phyloP scores from a whole-genome alignment of 139 green algal species.

The Eudorina sp. region DNA sequence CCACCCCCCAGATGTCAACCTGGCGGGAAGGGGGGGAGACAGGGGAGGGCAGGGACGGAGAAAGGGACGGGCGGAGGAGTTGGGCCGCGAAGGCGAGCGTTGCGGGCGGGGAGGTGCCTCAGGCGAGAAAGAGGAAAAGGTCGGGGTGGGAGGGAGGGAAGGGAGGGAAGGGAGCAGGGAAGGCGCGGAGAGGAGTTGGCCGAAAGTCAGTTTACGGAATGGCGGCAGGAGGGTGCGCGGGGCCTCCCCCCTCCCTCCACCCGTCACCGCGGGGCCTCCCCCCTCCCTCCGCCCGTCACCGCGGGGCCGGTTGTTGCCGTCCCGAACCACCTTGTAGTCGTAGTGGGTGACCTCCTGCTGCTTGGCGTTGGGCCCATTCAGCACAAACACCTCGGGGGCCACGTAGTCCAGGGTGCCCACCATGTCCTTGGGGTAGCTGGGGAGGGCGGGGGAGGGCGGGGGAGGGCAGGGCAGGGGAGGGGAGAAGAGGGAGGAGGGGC shows the following conservation, averaged over 20 bases:
- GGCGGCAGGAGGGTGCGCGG: too few species aligned
- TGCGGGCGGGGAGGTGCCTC: too few species aligned
- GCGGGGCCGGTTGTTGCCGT: too few species aligned
- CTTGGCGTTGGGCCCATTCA: conserved; percentile 52
- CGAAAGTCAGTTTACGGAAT: too few species aligned
- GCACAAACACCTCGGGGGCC: conserved; percentile 56
- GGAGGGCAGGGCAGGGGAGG: not conserved
- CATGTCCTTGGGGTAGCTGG: conserved; percentile 62
- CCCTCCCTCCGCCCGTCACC: too few species aligned
- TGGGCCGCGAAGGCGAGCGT: too few species aligned
- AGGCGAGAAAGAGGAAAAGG: too few species aligned
- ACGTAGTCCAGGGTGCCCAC: conserved; percentile 64
- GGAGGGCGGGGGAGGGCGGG: not conserved
- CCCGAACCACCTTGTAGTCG: conserved; percentile 51
- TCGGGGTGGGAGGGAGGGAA: too few species aligned
- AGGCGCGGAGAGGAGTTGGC: too few species aligned
- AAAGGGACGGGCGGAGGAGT: not conserved
- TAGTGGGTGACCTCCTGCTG: conserved; percentile 55
- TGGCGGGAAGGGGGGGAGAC: not conserved
- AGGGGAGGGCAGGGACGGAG: not conserved
- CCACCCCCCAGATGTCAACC: conserved; percentile 61
- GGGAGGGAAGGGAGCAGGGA: too few species aligned
- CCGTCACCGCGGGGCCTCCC: too few species aligned
- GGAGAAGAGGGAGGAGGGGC: not conserved
- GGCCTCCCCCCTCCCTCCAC: too few species aligned